Evolutionary conservation across 768 basidiomycete species (phyloP).

Genomic region (Amanita molliuscula): DNA sequence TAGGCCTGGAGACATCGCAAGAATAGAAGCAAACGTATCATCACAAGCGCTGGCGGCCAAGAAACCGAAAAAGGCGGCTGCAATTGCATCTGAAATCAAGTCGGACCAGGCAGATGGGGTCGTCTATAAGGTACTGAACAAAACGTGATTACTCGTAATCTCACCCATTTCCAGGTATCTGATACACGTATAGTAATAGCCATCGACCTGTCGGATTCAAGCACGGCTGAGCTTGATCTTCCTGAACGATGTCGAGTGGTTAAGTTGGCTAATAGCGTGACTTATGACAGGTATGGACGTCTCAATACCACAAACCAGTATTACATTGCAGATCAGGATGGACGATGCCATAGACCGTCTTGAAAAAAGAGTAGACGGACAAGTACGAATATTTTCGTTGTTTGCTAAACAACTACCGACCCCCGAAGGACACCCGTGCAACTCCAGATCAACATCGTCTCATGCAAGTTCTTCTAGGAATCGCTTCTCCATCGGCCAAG

Average conservation of each 20-base stretch:
- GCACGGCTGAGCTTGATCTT: slow-evolving; percentile 59
- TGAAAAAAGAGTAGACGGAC: slow-evolving; percentile 20
- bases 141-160: not conserved
- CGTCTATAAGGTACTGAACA: slow-evolving; percentile 59
- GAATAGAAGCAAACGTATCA: slow-evolving; percentile 65
- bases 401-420: slow-evolving; percentile 8
- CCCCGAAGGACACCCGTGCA: slow-evolving; percentile 27
- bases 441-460: slow-evolving; percentile 38
- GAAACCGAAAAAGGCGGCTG: slow-evolving; percentile 30
- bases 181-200: slow-evolving; percentile 78
- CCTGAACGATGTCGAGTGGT: slow-evolving; percentile 79
- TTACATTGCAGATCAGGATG: slow-evolving; percentile 45
- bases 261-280: slow-evolving; percentile 88
- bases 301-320: not conserved
- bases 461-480: slow-evolving; percentile 63
- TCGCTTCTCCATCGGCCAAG: slow-evolving; percentile 34
- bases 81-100: slow-evolving; percentile 26
- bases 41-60: slow-evolving; percentile 21
- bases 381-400: not conserved
- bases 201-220: slow-evolving; percentile 51
- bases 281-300: slow-evolving; percentile 62
- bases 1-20: slow-evolving; percentile 83
- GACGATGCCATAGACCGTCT: slow-evolving; percentile 68
- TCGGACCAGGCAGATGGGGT: slow-evolving; percentile 58
- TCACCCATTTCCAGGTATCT: slow-evolving; percentile 42